Evolutionary conservation across 768 basidiomycete genomes (phyloP), one percentile per base, ranked within the genome.

Genomic region (Suillus subalutaceus): DNA sequence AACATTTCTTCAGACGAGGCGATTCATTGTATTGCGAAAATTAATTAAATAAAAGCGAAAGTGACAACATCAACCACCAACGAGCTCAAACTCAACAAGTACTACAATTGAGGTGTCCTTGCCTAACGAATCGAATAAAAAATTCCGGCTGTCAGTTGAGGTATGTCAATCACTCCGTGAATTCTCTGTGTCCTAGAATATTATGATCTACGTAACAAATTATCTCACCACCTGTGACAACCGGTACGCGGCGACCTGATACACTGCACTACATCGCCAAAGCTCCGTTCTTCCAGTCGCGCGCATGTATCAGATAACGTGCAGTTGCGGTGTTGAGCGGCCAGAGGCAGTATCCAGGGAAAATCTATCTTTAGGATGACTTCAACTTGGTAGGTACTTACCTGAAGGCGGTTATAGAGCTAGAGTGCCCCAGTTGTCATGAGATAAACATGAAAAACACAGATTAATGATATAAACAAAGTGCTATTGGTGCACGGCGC

Each of bases 401-500:
- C 55, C 53, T 55, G 32, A 10, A 35, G 30, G 32, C 53, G 30
- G 16, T 55, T 32, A 18, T 20, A 30, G 4, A 30, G 53, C 53
- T 20, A 32, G 30, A 56, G 55, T 55, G 30, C 30, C 32, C 10
- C 20, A 53, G 52, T 53, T 30, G 30, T 30, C 52, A 55, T 32
- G 30, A 55, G 18, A 55, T 9, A 8, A 18, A 10, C 53, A 18
- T 18, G 53, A 15, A 52, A 52, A 26, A 13, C 50, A 15, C 26
- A 52, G 23, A 32, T 8, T 20, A 10, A 20, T 9, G 10, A 53
- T 52, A 30, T 53, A 53, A 3, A 32, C 32, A 20, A 2, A 35
- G 53, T 55, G 10, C 53, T 55, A 55, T 55, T 56, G 55, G 53
- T 52, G 50, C 26, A 52, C 50, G 50, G 53, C 52, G 52, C 26